These are phyloP conservation scores for Phytopythium oedochilum DNA, from an alignment of 352 stramenopile species.

Conservation along the genomic window DNA sequence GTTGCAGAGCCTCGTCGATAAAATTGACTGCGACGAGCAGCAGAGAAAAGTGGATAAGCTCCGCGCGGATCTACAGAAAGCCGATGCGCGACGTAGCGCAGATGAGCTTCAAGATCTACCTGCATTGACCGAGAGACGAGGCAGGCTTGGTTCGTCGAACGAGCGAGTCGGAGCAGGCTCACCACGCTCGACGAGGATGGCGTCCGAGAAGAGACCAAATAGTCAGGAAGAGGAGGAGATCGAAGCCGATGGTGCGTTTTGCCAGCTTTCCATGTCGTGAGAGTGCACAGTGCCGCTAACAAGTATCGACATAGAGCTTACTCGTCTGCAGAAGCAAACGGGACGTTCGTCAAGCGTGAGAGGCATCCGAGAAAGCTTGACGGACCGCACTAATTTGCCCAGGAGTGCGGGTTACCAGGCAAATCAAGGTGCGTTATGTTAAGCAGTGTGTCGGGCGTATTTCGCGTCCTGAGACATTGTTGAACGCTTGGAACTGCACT, in stretches of 20 bases:
- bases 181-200: not conserved
- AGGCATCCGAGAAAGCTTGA: not conserved
- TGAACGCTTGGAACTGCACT: not conserved
- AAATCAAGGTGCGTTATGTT: not conserved
- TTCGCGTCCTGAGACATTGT: no score
- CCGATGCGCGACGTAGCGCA: constrained; percentile 15
- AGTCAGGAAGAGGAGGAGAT: not conserved
- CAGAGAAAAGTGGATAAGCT: constrained; percentile 31
- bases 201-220: not conserved
- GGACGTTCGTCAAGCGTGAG: not conserved
- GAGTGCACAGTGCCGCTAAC: not conserved
- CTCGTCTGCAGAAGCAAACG: not conserved
- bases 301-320: not conserved
- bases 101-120: not conserved
- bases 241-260: not conserved
- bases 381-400: constrained; percentile 1
- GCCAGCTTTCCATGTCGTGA: not conserved
- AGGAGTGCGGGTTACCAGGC: not conserved
- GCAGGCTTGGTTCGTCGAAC: not conserved
- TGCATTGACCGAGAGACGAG: not conserved
- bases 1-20: constrained; percentile 18
- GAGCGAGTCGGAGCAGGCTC: not conserved
- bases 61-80: constrained; percentile 25
- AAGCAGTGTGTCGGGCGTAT: no score
- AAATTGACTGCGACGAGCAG: constrained; percentile 26